Evolutionary conservation across 202 grass and related monocot genomes (phyloP).

Genomic region (Digitaria exilis): DNA sequence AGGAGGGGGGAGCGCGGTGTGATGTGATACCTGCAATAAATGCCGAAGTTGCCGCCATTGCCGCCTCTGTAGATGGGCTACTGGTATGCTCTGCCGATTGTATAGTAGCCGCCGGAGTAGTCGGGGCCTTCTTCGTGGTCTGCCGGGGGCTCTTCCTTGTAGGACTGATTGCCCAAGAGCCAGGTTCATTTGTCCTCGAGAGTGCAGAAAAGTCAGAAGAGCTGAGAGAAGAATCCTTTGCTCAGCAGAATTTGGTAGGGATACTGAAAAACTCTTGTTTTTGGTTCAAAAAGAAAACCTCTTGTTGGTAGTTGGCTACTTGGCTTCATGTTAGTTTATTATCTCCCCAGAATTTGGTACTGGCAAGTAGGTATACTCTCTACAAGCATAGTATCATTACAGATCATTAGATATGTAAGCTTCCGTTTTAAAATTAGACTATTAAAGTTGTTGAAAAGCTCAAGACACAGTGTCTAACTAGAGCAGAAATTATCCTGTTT

Average conservation of each 20-base stretch:
- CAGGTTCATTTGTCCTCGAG: too few relatives aligned
- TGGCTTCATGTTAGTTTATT: not conserved
- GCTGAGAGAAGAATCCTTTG: conserved; percentile 6
- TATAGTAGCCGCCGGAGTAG: too few relatives aligned
- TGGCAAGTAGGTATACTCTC: not conserved
- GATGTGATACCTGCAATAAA: too few relatives aligned
- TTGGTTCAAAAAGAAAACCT: too few relatives aligned
- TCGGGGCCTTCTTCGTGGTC: too few relatives aligned
- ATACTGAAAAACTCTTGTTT: not conserved
- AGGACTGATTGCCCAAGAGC: too few relatives aligned
- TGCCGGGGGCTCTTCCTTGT: too few relatives aligned
- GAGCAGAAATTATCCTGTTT: not conserved
- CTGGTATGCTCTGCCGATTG: too few relatives aligned
- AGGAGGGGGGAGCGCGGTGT: too few relatives aligned
- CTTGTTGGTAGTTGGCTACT: not conserved
- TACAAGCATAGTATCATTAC: not conserved
- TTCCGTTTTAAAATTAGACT: not conserved
- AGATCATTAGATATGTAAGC: not conserved
- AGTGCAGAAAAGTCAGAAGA: not conserved
- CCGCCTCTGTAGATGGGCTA: too few relatives aligned
- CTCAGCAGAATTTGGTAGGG: not conserved
- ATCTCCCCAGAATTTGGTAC: not conserved
- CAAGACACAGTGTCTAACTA: not conserved
- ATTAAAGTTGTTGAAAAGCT: conserved; percentile 3
- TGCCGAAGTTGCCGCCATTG: too few relatives aligned